Evolutionary conservation across 305 asterid species (phyloP), one percentile per base, ranked within the genome.

Genomic region (Petunia hybrid): DNA sequence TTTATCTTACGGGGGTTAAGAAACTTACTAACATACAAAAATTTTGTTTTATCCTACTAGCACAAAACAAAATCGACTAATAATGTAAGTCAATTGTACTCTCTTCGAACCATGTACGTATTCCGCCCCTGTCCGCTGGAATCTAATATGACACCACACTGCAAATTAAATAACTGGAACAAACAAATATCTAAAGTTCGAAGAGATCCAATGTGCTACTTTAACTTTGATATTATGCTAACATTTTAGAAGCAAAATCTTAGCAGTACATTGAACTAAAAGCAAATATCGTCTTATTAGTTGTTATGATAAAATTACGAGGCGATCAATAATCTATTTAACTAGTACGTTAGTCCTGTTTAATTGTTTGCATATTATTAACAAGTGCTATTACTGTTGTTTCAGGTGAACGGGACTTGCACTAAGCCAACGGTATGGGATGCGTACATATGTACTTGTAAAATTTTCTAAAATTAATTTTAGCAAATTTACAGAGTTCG

Each of bases 401-500:
- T 82, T 8, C 84, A 82, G 84, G 81, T 9, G 40, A 67, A 82
- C 5, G 64, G 70, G 2, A 67, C 78, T 6, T 77, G 85, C 45
- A 12, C 79, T 67, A 76, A 80, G 36, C 85, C 85, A 77, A 77
- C 82, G 59, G 85, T 82, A 53, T 77, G 85, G 14, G 5, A 8
- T n/a, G 3, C 38, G n/a, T 66, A 67, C 41, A 42, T 8, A 2
- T 2, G 8, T 51, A 2, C 10, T 48, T 2, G 3, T 3, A 2
- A 8, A 51, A 51, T 51, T 51, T 13, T 9, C 14, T 51, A 8
- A 48, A 3, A 48, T 2, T 48, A 48, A 48, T 7, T 2, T 48
- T 48, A 7, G 2, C 57, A 68, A 41, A 9, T 6, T 68, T 12
- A 60, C 14, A 22, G 55, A 43, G 3, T 8, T n/a, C 0, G 6